These are phyloP conservation scores for Komagataella pastoris DNA, from an alignment of 805 yeast species.

Conservation along the genomic window DNA sequence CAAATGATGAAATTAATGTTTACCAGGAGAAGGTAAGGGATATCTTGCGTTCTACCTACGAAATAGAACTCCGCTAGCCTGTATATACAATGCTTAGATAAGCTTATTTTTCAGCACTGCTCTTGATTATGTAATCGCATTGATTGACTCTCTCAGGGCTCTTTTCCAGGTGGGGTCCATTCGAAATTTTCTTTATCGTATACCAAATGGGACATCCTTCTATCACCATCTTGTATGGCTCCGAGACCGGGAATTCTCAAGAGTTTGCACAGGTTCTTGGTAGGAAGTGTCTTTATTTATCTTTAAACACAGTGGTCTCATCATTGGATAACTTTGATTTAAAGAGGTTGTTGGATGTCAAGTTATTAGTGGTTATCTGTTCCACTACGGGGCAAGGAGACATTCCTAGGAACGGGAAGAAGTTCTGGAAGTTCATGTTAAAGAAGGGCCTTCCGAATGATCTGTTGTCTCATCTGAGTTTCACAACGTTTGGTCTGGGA, in stretches of 20 bases:
- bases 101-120: neutral
- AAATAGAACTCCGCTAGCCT: constrained; percentile 36
- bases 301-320: constrained; percentile 32
- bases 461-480: constrained; percentile 43
- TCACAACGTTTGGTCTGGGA: constrained; percentile 83
- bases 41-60: constrained; percentile 35
- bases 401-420: constrained; percentile 62
- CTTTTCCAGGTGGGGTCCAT: neutral
- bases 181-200: neutral
- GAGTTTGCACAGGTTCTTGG: constrained; percentile 65
- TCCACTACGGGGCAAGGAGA: constrained; percentile 97
- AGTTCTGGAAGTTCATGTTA: constrained; percentile 65
- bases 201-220: neutral
- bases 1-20: constrained; percentile 71
- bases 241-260: constrained; percentile 87
- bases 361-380: constrained; percentile 43
- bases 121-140: neutral
- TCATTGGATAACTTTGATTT: constrained; percentile 51
- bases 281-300: constrained; percentile 37
- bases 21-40: constrained; percentile 55
- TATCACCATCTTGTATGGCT: constrained; percentile 66
- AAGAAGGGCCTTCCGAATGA: constrained; percentile 47
- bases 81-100: neutral
- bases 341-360: constrained; percentile 34
- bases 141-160: neutral